These are phyloP conservation scores for Paratinospora sagittata DNA, from an alignment of 164 flowering plant species.

Conservation along the genomic window DNA sequence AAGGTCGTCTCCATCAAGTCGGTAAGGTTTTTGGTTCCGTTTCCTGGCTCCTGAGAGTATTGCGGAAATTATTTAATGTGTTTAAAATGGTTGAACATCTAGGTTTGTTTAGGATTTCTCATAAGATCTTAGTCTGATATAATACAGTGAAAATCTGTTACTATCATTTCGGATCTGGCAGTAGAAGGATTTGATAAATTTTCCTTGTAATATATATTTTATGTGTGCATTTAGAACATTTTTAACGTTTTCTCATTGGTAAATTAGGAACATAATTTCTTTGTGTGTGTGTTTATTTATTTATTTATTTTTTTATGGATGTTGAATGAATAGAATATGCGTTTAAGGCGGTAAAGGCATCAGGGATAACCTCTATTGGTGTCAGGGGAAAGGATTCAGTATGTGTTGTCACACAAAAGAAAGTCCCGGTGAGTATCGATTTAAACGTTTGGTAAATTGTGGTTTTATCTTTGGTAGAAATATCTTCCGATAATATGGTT, in stretches of 20 bases:
- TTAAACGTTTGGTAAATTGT: neutral
- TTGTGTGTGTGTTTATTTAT: too few relatives aligned
- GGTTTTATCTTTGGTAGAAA: neutral
- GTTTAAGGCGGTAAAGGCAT: constrained; percentile 89
- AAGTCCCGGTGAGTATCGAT: constrained; percentile 73
- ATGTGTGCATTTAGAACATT: neutral
- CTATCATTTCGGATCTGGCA: neutral
- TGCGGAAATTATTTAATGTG: neutral
- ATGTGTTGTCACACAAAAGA: constrained; percentile 95
- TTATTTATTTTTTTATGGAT: neutral
- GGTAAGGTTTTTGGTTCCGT: constrained; percentile 35
- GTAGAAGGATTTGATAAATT: too few relatives aligned
- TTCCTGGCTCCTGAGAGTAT: constrained; percentile 52
- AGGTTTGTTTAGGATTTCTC: neutral
- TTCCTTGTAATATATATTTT: neutral
- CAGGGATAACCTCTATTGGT: constrained; percentile 88
- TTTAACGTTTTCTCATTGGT: neutral
- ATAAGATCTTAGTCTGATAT: neutral
- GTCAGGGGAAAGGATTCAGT: constrained; percentile 92
- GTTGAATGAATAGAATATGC: constrained; percentile 66
- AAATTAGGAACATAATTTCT: neutral
- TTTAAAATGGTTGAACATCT: neutral
- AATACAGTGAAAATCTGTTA: neutral
- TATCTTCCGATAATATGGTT: neutral
- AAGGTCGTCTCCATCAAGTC: constrained; percentile 92